Conservation (phyloP, 1,284 basidiomycete species). For the Ceratobasidium sp. region DNA sequence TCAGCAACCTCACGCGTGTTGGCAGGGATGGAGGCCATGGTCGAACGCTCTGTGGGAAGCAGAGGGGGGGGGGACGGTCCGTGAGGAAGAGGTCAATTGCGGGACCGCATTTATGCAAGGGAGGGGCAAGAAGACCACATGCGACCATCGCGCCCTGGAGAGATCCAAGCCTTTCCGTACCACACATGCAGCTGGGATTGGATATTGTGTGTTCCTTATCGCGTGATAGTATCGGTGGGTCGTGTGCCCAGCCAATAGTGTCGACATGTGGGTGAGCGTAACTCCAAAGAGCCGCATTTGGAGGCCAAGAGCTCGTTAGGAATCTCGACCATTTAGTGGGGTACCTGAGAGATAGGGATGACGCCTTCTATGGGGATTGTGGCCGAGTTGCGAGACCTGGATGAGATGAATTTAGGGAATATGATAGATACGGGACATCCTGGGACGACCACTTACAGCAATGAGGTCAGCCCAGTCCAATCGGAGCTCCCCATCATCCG, state of each 20-base stretch:
- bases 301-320: constrained; percentile 2
- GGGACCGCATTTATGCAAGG: background rate
- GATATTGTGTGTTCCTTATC: constrained; percentile 10
- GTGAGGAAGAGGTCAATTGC: background rate
- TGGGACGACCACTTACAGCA: background rate
- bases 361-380: background rate
- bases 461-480: background rate
- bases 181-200: constrained; percentile 12
- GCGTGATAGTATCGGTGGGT: constrained; percentile 3
- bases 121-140: constrained; percentile 7
- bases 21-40: constrained; percentile 22
- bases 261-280: constrained; percentile 4
- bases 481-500: background rate
- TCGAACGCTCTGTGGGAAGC: constrained; percentile 20
- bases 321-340: no score
- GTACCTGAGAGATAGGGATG: background rate
- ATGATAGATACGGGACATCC: background rate
- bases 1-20: constrained; percentile 17
- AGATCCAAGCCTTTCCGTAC: constrained; percentile 30
- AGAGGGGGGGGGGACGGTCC: constrained; percentile 29
- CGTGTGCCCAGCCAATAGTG: constrained; percentile 4
- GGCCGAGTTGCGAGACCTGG: background rate
- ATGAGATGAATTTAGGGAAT: background rate
- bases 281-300: constrained; percentile 10
- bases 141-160: background rate